These are phyloP conservation scores for Clitopilus passeckerianus DNA, from an alignment of 768 basidiomycete species.

Conservation along the genomic window DNA sequence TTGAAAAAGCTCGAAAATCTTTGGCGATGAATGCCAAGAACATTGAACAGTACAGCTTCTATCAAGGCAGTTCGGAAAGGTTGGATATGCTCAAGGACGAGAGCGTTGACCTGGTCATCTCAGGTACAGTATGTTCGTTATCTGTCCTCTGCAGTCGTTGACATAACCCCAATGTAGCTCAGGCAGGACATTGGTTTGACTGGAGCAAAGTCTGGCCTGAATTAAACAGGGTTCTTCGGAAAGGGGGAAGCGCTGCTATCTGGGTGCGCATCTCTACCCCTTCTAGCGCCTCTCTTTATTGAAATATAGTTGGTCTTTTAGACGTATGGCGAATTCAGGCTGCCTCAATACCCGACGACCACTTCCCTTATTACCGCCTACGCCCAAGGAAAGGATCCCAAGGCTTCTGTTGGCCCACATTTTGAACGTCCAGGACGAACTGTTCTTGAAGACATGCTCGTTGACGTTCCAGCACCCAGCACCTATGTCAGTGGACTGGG, in stretches of 20 bases:
- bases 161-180: conserved; percentile 36
- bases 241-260: conserved; percentile 63
- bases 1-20: conserved; percentile 41
- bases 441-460: conserved; percentile 66
- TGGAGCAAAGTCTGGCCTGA: conserved; percentile 71
- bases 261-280: conserved; percentile 45
- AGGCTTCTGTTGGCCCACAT: conserved; percentile 58
- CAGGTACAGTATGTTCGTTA: conserved; percentile 40
- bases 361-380: conserved; percentile 58
- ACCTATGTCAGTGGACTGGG: conserved; percentile 25
- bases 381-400: conserved; percentile 52
- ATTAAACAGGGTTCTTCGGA: conserved; percentile 50
- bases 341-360: conserved; percentile 53
- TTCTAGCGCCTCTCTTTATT: neutral
- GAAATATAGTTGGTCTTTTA: conserved; percentile 10
- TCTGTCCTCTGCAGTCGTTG: neutral
- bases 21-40: conserved; percentile 1
- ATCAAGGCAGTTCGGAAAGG: conserved; percentile 48
- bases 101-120: conserved; percentile 62
- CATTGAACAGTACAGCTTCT: conserved; percentile 14
- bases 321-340: conserved; percentile 71
- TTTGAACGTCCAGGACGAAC: conserved; percentile 81
- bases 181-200: conserved; percentile 82
- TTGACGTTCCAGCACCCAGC: conserved; percentile 58
- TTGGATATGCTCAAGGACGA: conserved; percentile 38